Percentiles rank a stretch among this genome's conserved stretches.
These are phyloP conservation scores for Brettanomyces sp. DNA, from an alignment of 805 yeast species.

Conservation along the genomic window DNA sequence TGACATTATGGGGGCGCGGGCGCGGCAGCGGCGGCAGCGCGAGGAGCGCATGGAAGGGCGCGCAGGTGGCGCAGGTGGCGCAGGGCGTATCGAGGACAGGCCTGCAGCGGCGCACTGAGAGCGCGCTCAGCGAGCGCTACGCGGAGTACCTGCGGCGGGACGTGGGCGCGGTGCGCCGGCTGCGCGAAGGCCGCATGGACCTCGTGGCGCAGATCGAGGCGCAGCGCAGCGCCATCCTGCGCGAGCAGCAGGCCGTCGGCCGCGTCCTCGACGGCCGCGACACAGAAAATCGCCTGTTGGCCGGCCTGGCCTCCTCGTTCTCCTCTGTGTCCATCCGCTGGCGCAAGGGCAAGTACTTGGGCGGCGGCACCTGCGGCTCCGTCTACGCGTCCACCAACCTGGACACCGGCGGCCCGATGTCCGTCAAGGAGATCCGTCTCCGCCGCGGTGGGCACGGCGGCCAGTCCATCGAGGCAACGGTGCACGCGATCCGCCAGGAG, in stretches of 20 bases:
- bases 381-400: slow-evolving; percentile 88
- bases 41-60: slow-evolving; percentile 30
- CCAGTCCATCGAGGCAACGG: slow-evolving; percentile 73
- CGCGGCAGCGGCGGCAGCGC: slow-evolving; percentile 52
- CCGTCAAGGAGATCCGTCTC: slow-evolving; percentile 89
- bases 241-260: slow-evolving; percentile 55
- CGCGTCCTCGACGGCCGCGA: slow-evolving; percentile 83
- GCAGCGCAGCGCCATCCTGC: slow-evolving; percentile 33
- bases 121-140: background rate
- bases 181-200: slow-evolving; percentile 35
- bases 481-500: slow-evolving; percentile 87
- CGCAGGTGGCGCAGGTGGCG: background rate
- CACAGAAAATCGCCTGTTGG: slow-evolving; percentile 77
- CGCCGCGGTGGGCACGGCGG: slow-evolving; percentile 87
- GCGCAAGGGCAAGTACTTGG: slow-evolving; percentile 92
- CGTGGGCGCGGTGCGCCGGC: background rate
- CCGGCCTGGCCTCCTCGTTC: slow-evolving; percentile 79
- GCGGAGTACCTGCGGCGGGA: background rate
- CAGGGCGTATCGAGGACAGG: no score
- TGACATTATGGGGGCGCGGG: slow-evolving; percentile 96
- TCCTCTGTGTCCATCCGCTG: slow-evolving; percentile 89
- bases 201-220: slow-evolving; percentile 59
- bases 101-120: background rate
- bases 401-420: slow-evolving; percentile 93
- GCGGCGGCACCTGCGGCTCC: slow-evolving; percentile 93